Evolutionary conservation across 2,329 filamentous ascomycete genomes (phyloP).

Genomic region (Cyphellophora europaea): DNA sequence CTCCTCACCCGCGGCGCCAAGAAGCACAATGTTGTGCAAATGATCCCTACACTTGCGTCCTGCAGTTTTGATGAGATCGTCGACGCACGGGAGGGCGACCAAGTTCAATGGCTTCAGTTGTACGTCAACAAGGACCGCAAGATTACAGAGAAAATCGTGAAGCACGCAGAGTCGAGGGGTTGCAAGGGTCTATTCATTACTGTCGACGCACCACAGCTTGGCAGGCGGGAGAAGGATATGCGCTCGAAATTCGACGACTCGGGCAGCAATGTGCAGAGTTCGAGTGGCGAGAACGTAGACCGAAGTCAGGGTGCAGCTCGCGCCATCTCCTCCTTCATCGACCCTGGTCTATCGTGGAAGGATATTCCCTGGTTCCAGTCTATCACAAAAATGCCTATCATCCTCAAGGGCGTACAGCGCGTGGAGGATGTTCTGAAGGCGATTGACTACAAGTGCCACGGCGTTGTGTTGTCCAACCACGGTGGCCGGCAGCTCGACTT

Average conservation of each 20-base stretch:
- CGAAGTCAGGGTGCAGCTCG: slow-evolving; percentile 85
- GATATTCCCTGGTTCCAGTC: slow-evolving; percentile 88
- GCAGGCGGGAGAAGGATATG: slow-evolving; percentile 96
- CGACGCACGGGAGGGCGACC: slow-evolving; percentile 68
- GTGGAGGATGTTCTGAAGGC: slow-evolving; percentile 90
- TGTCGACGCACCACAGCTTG: slow-evolving; percentile 91
- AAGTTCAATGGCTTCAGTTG: slow-evolving; percentile 93
- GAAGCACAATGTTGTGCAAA: slow-evolving; percentile 87
- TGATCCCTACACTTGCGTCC: slow-evolving; percentile 95
- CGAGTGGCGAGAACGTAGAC: slow-evolving; percentile 61
- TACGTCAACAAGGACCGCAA: slow-evolving; percentile 94
- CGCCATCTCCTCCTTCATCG: slow-evolving; percentile 94
- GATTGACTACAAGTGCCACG: slow-evolving; percentile 72
- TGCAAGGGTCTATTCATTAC: slow-evolving; percentile 98
- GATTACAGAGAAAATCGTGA: slow-evolving; percentile 81
- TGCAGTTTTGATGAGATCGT: slow-evolving; percentile 97
- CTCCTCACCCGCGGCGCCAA: slow-evolving; percentile 74
- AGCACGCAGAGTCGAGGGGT: slow-evolving; percentile 83
- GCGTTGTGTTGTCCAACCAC: slow-evolving; percentile 91
- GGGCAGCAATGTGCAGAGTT: slow-evolving; percentile 70
- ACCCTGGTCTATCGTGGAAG: slow-evolving; percentile 85
- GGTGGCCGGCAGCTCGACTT: slow-evolving; percentile 91
- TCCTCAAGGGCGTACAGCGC: slow-evolving; percentile 92
- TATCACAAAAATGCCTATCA: slow-evolving; percentile 89
- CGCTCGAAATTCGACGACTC: slow-evolving; percentile 79